Conservation (phyloP, 495 filamentous ascomycete species). For the Pseudevernia furfuracea region DNA sequence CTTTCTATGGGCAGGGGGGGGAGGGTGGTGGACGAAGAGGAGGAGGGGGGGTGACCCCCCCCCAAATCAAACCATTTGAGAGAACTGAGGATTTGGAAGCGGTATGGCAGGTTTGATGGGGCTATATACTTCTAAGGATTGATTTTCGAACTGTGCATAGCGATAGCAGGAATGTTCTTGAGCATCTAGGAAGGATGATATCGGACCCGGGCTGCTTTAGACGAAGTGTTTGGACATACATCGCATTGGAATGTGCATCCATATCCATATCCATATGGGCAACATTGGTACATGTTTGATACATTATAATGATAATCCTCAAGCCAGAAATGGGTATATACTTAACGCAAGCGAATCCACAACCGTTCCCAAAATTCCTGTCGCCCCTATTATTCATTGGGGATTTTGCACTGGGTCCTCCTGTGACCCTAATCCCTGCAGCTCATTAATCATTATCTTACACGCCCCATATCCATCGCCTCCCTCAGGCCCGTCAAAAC, state of each 20-base stretch:
- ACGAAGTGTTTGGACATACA: background rate
- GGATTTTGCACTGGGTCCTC: background rate
- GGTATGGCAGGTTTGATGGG: background rate
- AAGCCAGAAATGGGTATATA: background rate
- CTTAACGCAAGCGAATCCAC: background rate
- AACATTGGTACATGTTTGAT: background rate
- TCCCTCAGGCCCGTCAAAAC: slow-evolving; percentile 21
- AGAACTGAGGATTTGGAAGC: background rate
- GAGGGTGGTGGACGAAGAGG: slow-evolving; percentile 39
- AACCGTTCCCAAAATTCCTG: background rate
- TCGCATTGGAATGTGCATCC: background rate
- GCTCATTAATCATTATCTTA: background rate
- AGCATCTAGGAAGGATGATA: background rate
- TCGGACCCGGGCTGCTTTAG: background rate
- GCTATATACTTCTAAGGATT: background rate
- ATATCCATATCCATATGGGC: background rate
- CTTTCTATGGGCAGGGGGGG: slow-evolving; percentile 35
- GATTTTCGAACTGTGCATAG: background rate
- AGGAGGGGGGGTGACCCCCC: background rate
- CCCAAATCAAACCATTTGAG: background rate
- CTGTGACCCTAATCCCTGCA: background rate
- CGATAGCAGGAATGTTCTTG: background rate
- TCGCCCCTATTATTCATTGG: background rate
- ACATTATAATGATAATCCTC: background rate
- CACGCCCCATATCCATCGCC: slow-evolving; percentile 10